Base-by-base conservation (phyloP, 169 alveolate genomes). In the Cyclospora cayetanensis region DNA sequence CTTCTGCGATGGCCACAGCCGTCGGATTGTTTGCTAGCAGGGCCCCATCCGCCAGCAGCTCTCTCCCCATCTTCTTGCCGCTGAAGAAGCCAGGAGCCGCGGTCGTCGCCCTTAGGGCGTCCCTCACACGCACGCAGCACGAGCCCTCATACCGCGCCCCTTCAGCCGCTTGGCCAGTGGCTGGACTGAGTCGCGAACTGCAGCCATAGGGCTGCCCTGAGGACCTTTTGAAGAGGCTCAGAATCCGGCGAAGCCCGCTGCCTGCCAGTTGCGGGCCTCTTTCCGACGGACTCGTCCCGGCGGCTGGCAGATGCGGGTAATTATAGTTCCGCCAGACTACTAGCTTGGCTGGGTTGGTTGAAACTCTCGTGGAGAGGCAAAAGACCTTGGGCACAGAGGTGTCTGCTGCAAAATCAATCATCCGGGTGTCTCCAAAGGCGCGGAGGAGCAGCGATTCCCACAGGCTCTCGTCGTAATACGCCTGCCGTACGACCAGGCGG, bases 11-110 rank as follows among this genome's bases (percentile, higher is more conserved):
- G n/a, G 97, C 97, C n/a, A 95, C 90, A 25, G 96, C 92, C 2
- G 96, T 88, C 20, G 98, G 98, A 83, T 97, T 97, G 95, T 97
- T 97, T 39, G 97, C 95, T 39, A 95, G 94, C 43, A 97, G 89
- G 5, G 98, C 98, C 1, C 98, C 98, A 60, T 97, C 98, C 4
- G 94, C 96, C 83, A 92, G 94, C 79, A 93, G 53, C 52, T 94
- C 93, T 2, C 95, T 95, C 66, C 96, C 97, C 22, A 95, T 87
- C 53, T 92, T 91, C 79, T 96, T 80, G 46, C 95, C 95, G 52
- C 96, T 94, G 92, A 97, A 97, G 86, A 94, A 97, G 11, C 95
- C 96, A 0, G 97, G 97, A 18, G 98, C 98, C 20, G 98, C 98
- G 1, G 98, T 96, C 31, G 98, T 96, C 12, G 98, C 96, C 22